A percentile compares a stretch with the other conserved stretches of the same genome.
These are phyloP conservation scores for Chiua virens DNA, from an alignment of 768 basidiomycete genomes.

Conservation along the genomic window DNA sequence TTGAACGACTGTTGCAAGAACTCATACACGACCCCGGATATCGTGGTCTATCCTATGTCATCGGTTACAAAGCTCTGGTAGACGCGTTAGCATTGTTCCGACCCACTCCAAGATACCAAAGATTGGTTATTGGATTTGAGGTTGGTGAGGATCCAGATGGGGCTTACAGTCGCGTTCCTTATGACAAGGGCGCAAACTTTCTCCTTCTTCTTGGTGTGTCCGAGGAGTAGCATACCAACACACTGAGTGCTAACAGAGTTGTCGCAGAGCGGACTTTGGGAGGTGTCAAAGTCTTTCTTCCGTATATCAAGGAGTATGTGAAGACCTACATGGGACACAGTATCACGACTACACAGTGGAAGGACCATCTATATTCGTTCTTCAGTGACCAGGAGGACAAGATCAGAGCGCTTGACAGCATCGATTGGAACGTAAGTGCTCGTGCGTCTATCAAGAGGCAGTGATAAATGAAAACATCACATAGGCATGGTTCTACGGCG, in stretches of 20 bases:
- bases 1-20: conserved; percentile 78
- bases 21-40: conserved; percentile 69
- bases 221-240: too few species aligned
- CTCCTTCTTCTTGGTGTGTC: conserved; percentile 72
- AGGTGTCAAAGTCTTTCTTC: conserved; percentile 54
- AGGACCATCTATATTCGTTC: conserved; percentile 54
- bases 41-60: conserved; percentile 78
- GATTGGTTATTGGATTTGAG: conserved; percentile 71
- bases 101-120: conserved; percentile 66
- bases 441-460: background rate
- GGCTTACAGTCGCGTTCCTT: conserved; percentile 74
- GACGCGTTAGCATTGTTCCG: conserved; percentile 66
- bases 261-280: conserved; percentile 51
- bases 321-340: conserved; percentile 54
- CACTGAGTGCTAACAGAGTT: background rate
- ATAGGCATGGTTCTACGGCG: conserved; percentile 58
- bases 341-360: conserved; percentile 60
- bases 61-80: conserved; percentile 69
- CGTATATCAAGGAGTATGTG: conserved; percentile 57
- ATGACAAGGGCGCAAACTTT: conserved; percentile 90
- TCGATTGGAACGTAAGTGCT: conserved; percentile 56
- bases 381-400: conserved; percentile 45
- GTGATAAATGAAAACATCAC: background rate
- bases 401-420: conserved; percentile 45
- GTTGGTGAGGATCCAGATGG: conserved; percentile 77